Conservation (phyloP, 805 yeast genomes). For the Nematodospora valgi region DNA sequence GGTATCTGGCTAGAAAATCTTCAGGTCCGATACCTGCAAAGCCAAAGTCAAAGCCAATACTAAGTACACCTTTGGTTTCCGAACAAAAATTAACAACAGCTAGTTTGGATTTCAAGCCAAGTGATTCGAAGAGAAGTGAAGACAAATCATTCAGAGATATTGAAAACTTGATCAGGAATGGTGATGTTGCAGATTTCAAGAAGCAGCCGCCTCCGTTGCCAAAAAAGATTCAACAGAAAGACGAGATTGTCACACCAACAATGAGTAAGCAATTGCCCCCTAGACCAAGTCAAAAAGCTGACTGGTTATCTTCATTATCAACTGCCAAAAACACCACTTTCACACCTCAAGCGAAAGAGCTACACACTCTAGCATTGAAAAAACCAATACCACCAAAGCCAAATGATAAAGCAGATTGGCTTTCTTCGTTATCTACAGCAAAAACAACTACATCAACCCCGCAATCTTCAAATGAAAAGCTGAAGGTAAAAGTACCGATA, state of each 20-base stretch:
- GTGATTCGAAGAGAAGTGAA: neutral
- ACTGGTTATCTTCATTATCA: slow-evolving; percentile 10
- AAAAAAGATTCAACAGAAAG: neutral
- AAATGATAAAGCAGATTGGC: slow-evolving; percentile 7
- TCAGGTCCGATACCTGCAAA: slow-evolving; percentile 10
- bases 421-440: slow-evolving; percentile 9
- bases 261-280: neutral
- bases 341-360: slow-evolving; percentile 1
- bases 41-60: slow-evolving; percentile 13
- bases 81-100: no score
- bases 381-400: slow-evolving; percentile 5
- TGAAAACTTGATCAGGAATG: slow-evolving; percentile 17
- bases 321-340: slow-evolving; percentile 8
- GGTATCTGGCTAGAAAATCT: slow-evolving; percentile 8
- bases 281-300: slow-evolving; percentile 7
- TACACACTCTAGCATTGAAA: neutral
- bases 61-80: neutral
- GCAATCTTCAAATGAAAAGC: slow-evolving; percentile 1
- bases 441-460: slow-evolving; percentile 9
- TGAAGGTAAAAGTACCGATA: neutral
- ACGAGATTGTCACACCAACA: neutral
- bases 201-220: slow-evolving; percentile 5
- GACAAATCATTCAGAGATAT: slow-evolving; percentile 20
- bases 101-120: neutral
- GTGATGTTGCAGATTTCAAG: neutral